Evolutionary conservation across 805 yeast species (phyloP), one percentile per base, ranked within the genome.

Genomic region (Naumovozyma dairenensis): DNA sequence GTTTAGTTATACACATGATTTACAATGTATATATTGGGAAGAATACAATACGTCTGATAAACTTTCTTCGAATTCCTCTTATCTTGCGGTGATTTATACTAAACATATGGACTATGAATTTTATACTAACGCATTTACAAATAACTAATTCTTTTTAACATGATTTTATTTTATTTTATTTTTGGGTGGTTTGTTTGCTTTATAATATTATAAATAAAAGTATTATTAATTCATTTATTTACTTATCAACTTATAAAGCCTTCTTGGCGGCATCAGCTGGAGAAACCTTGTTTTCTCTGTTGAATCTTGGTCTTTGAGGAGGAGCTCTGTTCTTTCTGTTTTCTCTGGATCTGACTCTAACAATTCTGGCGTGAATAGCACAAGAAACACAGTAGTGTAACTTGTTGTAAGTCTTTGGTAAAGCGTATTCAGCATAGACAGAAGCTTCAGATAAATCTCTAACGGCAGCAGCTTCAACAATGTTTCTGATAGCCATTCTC

Each of bases 401-500:
- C 79, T 92, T 92, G 85, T 92, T 83, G 93, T 89, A 92, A 66
- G 92, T 81, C 81, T 92, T 92, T 74, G 99, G 99, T 62, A 92
- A 75, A 64, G 95, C 97, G 77, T 92, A 92, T 78, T 92, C 98
- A 62, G 83, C 76, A 82, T 92, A 92, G 62, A 92, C 97, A 44
- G 96, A 87, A 61, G 98, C 98, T 74, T 92, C 99, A 59, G 95
- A 83, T 71, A 92, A 77, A 73, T 92, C 99, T 80, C 99, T 87
- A 66, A 92, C 94, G 63, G 98, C 92, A 68, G 98, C 98, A 59
- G 96, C 92, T 79, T 92, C 99, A 61, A 92, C 99, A 89, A 92
- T 92, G 94, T 92, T 92, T 78, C 96, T 84, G 83, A 92, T 80
- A 71, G 96, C 86, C 79, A 92, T 94, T 77, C 99, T 85, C 92